Evolutionary conservation across 2,329 filamentous ascomycete species (phyloP), one percentile per base, ranked within the genome.

Genomic region (Trichoderma sp.): DNA sequence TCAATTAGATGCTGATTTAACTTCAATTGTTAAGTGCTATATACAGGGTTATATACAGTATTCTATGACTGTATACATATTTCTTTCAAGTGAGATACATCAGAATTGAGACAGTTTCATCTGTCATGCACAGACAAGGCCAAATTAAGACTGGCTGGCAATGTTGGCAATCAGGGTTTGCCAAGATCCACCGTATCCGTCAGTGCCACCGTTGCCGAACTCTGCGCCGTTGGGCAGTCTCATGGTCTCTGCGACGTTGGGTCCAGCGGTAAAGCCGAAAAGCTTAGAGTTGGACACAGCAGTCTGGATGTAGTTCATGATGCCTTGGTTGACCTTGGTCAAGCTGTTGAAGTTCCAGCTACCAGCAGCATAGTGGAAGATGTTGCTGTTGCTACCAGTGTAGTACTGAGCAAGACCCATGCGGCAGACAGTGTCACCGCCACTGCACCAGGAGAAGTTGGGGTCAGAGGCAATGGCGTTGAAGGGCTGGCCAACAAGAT

Each of bases 181-280:
- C 74, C 74, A 75, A 28, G 74, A 75, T 23, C 74, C 74, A 6
- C 71, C 61, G 6, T 66, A 75, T 12, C 74, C 74, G 17, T 74
- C 74, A 4, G 6, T 68, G 23, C 71, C 67, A 12, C 57, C 74
- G 53, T 72, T 70, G 39, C 74, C 74, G 47, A 75, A 75, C 30
- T 70, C 17, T 5, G 26, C 68, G 9, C 72, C 72, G 36, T 34
- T 66, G 20, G 73, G 73, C 63, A 74, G 71, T 30, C 73, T 70
- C 71, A 74, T 71, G 15, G 68, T 67, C 34, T 68, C 20, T 28
- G 15, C 63, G 4, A 66, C 50, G 26, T 75, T 71, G 61, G 74
- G 74, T 6, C 74, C 74, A 6, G 71, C 36, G n/a, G 69, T 73
- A 30, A 65, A 75, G 39, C 74, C 74, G 9, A 70, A 71, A 6